Conservation (phyloP, 2,329 filamentous ascomycete species). For the Ophiostoma quercus region DNA sequence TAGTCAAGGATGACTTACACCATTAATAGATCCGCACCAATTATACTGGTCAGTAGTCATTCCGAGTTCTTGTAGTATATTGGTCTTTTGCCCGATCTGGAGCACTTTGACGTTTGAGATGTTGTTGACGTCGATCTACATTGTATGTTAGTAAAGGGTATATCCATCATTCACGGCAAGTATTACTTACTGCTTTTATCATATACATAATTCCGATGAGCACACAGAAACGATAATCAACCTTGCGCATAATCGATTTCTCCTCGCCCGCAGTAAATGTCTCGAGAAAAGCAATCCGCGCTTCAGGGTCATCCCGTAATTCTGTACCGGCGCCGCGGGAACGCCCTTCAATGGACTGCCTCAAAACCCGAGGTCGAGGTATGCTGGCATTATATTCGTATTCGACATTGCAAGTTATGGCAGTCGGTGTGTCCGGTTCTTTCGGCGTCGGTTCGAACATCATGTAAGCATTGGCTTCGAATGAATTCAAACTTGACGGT, state of each 20-base stretch:
- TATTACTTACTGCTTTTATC: slow-evolving; percentile 38
- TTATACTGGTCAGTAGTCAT: slow-evolving; percentile 41
- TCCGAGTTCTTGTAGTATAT: slow-evolving; percentile 37
- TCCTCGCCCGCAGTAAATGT: slow-evolving; percentile 39
- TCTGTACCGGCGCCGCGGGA: slow-evolving; percentile 10
- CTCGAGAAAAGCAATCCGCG: slow-evolving; percentile 33
- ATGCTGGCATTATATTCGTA: not conserved
- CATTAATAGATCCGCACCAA: slow-evolving; percentile 39
- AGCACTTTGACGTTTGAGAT: slow-evolving; percentile 33
- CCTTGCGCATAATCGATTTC: slow-evolving; percentile 38
- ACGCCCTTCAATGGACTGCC: slow-evolving; percentile 11
- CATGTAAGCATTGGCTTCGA: not conserved
- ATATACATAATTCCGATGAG: slow-evolving; percentile 41
- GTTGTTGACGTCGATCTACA: slow-evolving; percentile 16
- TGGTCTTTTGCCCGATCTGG: slow-evolving; percentile 37
- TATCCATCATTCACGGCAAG: slow-evolving; percentile 33
- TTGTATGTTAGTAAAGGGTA: slow-evolving; percentile 39
- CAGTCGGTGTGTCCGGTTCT: not conserved
- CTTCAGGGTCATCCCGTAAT: slow-evolving; percentile 28
- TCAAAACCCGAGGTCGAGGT: not conserved
- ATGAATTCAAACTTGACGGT: too few species aligned
- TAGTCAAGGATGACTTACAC: slow-evolving; percentile 30
- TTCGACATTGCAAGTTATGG: not conserved
- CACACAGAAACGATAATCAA: slow-evolving; percentile 36
- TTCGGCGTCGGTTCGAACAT: not conserved